Percentiles rank a stretch among this genome's conserved stretches.
phyloP scores from a whole-genome alignment of 805 yeast species.

The Saturnispora ahearnii region DNA sequence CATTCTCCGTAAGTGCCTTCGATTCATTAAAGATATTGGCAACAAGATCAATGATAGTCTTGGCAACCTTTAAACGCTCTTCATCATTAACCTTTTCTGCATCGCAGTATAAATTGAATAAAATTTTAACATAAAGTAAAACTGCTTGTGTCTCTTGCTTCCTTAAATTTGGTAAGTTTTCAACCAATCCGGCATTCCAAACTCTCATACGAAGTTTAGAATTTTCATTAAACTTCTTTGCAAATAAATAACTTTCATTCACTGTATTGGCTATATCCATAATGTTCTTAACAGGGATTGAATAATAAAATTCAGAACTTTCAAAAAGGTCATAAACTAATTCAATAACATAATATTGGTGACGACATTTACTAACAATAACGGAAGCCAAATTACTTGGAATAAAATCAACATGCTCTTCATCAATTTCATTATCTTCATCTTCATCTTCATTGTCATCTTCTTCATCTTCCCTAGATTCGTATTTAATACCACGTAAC shows the following conservation, averaged over 20 bases:
- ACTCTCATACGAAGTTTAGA: slow-evolving; percentile 78
- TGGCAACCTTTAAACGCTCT: slow-evolving; percentile 43
- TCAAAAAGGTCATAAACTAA: slow-evolving; percentile 73
- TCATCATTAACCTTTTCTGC: slow-evolving; percentile 39
- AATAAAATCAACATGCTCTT: slow-evolving; percentile 1
- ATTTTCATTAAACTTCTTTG: slow-evolving; percentile 81
- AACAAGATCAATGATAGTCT: slow-evolving; percentile 58
- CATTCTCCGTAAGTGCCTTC: slow-evolving; percentile 63
- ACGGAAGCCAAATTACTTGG: slow-evolving; percentile 41
- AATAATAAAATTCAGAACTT: slow-evolving; percentile 53
- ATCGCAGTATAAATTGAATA: slow-evolving; percentile 73
- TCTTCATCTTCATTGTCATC: slow-evolving; percentile 14
- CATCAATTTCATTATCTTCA: slow-evolving; percentile 11
- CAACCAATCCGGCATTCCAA: slow-evolving; percentile 88
- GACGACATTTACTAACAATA: slow-evolving; percentile 85
- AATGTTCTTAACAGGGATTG: slow-evolving; percentile 60
- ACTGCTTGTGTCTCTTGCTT: slow-evolving; percentile 89
- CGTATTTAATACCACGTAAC: slow-evolving; percentile 12
- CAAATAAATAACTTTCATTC: slow-evolving; percentile 66
- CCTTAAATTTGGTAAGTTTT: slow-evolving; percentile 80
- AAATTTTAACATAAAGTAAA: slow-evolving; percentile 72
- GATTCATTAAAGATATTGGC: slow-evolving; percentile 62
- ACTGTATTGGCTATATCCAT: slow-evolving; percentile 51
- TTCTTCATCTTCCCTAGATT: slow-evolving; percentile 15
- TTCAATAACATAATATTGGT: slow-evolving; percentile 84